Base-by-base conservation (phyloP, 1,284 basidiomycete genomes). In the Ceratobasidium sp. region DNA sequence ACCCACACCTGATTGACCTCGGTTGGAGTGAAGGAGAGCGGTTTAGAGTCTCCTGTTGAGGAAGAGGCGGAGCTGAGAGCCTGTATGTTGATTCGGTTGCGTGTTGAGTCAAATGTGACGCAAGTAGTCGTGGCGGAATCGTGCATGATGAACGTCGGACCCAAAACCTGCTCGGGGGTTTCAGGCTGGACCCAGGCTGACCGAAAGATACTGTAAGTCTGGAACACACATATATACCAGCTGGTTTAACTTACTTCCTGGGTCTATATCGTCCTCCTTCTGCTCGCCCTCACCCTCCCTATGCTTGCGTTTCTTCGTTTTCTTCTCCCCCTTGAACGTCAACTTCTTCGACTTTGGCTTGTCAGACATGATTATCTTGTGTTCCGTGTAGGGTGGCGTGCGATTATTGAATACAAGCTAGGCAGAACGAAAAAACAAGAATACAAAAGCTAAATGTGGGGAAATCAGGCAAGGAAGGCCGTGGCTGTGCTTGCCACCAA, bases 1-100 rank as follows among this genome's bases (percentile, higher is more conserved):
- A 98, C 91, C 95, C 95, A 91, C 73, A 98, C 90, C 81, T 96
- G 90, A 67, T 93, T 84, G 74, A 96, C 88, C 73, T 95, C 93
- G 0, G 87, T 87, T 13, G 93, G 93, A 32, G 83, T 86, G 74
- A 89, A 88, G 66, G 89, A 87, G 50, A 91, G 83, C 9, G 90
- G 76, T 14, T 82, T 80, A 18, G 82, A 61, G 58, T 73, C 73
- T 75, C 74, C 58, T n/a, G 64, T 49, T 13, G 73, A 73, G 23
- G 64, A 61, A 55, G 63, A 66, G 6, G 64, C 54, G 21, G 73
- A 73, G 89, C 79, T 8, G 85, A 78, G 58, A 88, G 84, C 18
- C 91, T 81, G 83, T 61, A 94, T 87, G 54, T 88, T 75, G 30
- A 80, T 76, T 62, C 78, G 87, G 76, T 88, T 89, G 46, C 92